Evolutionary conservation across 257 asterid genomes (phyloP).

Genomic region (Solanum sitiens): DNA sequence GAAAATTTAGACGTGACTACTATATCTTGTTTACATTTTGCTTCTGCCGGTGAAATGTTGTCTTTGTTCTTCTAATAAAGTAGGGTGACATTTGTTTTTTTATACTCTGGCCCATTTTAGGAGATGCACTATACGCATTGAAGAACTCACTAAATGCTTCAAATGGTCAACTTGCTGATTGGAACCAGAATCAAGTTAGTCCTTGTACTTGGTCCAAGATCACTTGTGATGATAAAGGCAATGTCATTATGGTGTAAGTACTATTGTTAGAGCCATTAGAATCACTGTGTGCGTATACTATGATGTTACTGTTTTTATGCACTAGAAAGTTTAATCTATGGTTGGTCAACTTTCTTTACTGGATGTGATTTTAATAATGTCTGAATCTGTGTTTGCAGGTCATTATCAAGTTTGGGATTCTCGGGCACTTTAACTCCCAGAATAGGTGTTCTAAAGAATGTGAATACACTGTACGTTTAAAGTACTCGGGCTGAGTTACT

Average conservation of each 20-base stretch:
- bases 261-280: neutral
- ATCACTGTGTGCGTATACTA: neutral
- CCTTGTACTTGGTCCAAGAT: constrained; percentile 96
- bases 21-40: neutral
- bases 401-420: constrained; percentile 85
- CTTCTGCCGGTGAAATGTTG: neutral
- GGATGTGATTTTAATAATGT: neutral
- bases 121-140: constrained; percentile 65
- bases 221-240: constrained; percentile 40
- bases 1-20: neutral
- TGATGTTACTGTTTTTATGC: neutral
- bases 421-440: constrained; percentile 73
- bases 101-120: constrained; percentile 24
- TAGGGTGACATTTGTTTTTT: neutral
- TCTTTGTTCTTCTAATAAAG: neutral
- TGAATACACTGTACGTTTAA: constrained; percentile 61
- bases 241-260: constrained; percentile 69
- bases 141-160: constrained; percentile 62
- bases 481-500: neutral
- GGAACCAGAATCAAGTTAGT: constrained; percentile 68
- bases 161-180: constrained; percentile 48
- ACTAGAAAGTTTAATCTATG: neutral
- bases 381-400: constrained; percentile 35
- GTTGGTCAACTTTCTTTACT: neutral
- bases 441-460: constrained; percentile 51